These are phyloP conservation scores for Pestalotiopsis sp. DNA, from an alignment of 2,329 filamentous ascomycete genomes.

Conservation along the genomic window DNA sequence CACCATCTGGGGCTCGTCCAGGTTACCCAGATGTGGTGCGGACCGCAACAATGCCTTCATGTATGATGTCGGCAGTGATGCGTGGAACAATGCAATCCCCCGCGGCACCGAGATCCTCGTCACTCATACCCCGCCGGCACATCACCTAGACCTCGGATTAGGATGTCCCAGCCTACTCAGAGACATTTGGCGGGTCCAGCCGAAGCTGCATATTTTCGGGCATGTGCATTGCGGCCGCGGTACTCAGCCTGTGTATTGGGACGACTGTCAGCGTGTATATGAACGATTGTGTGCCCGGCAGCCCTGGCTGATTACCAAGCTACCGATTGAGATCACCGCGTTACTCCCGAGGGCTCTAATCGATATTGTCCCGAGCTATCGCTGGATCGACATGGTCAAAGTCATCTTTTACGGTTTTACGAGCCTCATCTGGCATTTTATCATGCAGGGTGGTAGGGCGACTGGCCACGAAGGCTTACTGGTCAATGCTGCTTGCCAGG, in stretches of 20 bases:
- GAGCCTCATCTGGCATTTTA: slow-evolving; percentile 56
- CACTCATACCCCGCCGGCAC: slow-evolving; percentile 77
- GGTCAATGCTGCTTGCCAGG: slow-evolving; percentile 61
- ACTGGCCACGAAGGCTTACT: slow-evolving; percentile 47
- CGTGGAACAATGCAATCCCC: slow-evolving; percentile 75
- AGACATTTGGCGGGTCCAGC: slow-evolving; percentile 75
- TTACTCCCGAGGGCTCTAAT: slow-evolving; percentile 40
- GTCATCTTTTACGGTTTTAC: slow-evolving; percentile 49
- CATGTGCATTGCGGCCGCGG: slow-evolving; percentile 82
- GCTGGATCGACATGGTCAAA: slow-evolving; percentile 49
- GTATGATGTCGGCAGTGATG: slow-evolving; percentile 66
- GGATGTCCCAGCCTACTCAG: slow-evolving; percentile 72
- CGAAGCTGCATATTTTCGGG: slow-evolving; percentile 79
- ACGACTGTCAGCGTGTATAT: slow-evolving; percentile 71
- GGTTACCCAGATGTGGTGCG: slow-evolving; percentile 75
- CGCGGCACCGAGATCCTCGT: slow-evolving; percentile 75
- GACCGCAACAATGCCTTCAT: slow-evolving; percentile 76
- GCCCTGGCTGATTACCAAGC: slow-evolving; percentile 16
- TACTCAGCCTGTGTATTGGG: slow-evolving; percentile 71
- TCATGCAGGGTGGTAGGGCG: slow-evolving; percentile 55
- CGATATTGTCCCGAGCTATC: slow-evolving; percentile 47
- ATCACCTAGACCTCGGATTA: slow-evolving; percentile 70
- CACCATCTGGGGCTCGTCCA: slow-evolving; percentile 78
- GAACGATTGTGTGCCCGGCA: slow-evolving; percentile 61
- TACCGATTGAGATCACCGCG: background rate